Conservation (phyloP, 306 rosid species). For the Chamaecrista fasciculata region DNA sequence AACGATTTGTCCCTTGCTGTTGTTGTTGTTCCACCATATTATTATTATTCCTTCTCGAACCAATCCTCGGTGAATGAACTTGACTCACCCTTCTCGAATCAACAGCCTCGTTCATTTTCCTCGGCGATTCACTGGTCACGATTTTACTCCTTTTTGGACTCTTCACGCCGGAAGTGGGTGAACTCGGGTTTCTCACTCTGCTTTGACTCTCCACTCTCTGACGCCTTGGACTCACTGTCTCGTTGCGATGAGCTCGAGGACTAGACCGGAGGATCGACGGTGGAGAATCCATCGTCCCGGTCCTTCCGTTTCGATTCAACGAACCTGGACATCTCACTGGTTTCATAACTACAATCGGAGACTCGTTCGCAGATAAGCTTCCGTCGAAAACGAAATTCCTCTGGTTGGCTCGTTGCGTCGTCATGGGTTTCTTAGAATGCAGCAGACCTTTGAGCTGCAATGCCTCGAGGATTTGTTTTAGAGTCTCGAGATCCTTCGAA, state of each 20-base stretch:
- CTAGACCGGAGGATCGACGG: constrained; percentile 40
- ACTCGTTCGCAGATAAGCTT: constrained; percentile 27
- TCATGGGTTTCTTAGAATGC: constrained; percentile 41
- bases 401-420: constrained; percentile 30
- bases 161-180: constrained; percentile 39
- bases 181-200: constrained; percentile 35
- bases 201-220: constrained; percentile 32
- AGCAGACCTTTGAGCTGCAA: constrained; percentile 68
- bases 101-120: constrained; percentile 31
- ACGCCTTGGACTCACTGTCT: constrained; percentile 39
- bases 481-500: constrained; percentile 51
- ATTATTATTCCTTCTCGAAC: constrained; percentile 27
- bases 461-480: constrained; percentile 59
- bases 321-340: constrained; percentile 37
- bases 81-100: constrained; percentile 52
- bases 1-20: constrained; percentile 40
- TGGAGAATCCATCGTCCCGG: constrained; percentile 42
- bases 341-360: constrained; percentile 53
- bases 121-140: constrained; percentile 40
- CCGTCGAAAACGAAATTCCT: constrained; percentile 43
- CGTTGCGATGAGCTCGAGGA: constrained; percentile 35
- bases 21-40: constrained; percentile 43
- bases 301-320: constrained; percentile 29
- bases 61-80: constrained; percentile 41
- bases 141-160: constrained; percentile 43